phyloP scores from a whole-genome alignment of 2,329 filamentous ascomycete genomes.

The Calycina herbarum region DNA sequence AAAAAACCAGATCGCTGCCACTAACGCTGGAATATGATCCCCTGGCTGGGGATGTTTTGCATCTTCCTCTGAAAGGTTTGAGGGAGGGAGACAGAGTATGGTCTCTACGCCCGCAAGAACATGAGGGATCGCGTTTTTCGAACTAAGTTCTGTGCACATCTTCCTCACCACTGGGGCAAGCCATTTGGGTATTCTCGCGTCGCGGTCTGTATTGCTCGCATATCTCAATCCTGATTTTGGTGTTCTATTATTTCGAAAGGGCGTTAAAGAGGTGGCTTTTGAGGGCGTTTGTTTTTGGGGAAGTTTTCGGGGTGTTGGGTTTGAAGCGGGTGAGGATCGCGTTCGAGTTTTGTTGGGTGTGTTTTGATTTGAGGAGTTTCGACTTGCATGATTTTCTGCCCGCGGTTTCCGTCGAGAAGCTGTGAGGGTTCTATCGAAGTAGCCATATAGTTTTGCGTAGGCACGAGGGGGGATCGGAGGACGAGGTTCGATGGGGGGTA shows the following conservation, averaged over 20 bases:
- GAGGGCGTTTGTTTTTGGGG: slow-evolving; percentile 43
- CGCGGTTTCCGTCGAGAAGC: slow-evolving; percentile 31
- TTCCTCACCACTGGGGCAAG: slow-evolving; percentile 66
- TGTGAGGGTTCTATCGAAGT: slow-evolving; percentile 71
- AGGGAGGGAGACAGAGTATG: slow-evolving; percentile 38
- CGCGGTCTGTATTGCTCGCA: slow-evolving; percentile 25
- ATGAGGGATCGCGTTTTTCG: slow-evolving; percentile 65
- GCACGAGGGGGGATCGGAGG: slow-evolving; percentile 77
- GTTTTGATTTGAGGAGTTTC: slow-evolving; percentile 4
- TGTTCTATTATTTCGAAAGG: slow-evolving; percentile 35
- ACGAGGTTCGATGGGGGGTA: slow-evolving; percentile 72
- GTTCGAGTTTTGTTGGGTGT: slow-evolving; percentile 10
- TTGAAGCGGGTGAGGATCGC: slow-evolving; percentile 12
- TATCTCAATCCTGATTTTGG: slow-evolving; percentile 29
- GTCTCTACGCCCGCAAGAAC: slow-evolving; percentile 71
- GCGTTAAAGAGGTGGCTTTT: slow-evolving; percentile 47
- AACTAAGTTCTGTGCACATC: slow-evolving; percentile 62
- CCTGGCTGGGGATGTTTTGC: background rate
- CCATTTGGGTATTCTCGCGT: slow-evolving; percentile 56
- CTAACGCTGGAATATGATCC: slow-evolving; percentile 52
- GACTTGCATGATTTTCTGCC: slow-evolving; percentile 25
- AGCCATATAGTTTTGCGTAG: slow-evolving; percentile 81
- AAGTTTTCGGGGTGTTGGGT: slow-evolving; percentile 16
- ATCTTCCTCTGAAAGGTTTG: slow-evolving; percentile 16
- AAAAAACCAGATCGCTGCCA: slow-evolving; percentile 62